Conservation (phyloP, 2,329 filamentous ascomycete genomes). For the Apiospora rasikravindrae region DNA sequence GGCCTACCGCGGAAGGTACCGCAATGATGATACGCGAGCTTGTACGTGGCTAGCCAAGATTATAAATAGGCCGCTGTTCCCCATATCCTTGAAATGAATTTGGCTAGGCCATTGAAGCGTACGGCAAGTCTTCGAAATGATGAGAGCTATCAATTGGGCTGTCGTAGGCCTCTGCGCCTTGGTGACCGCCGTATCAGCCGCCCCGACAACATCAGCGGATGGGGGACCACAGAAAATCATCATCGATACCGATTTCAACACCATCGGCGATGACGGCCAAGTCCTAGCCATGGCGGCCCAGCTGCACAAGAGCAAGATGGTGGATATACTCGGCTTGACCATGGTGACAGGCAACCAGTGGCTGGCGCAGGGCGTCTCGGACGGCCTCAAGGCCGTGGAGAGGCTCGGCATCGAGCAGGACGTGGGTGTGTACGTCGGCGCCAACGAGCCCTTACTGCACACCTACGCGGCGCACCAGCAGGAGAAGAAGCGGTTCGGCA, state of each 20-base stretch:
- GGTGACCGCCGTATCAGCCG: background rate
- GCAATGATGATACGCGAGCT: too few species aligned
- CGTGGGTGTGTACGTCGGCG: conserved; percentile 1
- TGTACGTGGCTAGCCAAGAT: too few species aligned
- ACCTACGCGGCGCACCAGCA: background rate
- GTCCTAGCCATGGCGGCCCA: conserved; percentile 7
- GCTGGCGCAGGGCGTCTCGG: conserved; percentile 12
- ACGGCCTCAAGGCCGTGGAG: conserved; percentile 9
- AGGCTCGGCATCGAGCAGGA: background rate
- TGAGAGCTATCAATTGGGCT: background rate
- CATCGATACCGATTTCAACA: conserved; percentile 16
- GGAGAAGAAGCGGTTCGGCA: conserved; percentile 8
- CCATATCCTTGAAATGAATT: background rate
- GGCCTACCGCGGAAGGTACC: too few species aligned
- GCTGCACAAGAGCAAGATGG: conserved; percentile 3
- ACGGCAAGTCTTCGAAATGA: background rate
- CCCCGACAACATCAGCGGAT: background rate
- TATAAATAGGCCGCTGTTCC: background rate
- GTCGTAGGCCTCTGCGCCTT: background rate
- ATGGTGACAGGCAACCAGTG: conserved; percentile 10
- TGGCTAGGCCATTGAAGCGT: too few species aligned
- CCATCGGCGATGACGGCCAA: conserved; percentile 17
- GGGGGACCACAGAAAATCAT: background rate
- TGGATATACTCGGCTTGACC: conserved; percentile 2
- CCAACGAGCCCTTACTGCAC: background rate